phyloP scores from a whole-genome alignment of 2,329 filamentous ascomycete genomes.

The Didymella keratinophila region DNA sequence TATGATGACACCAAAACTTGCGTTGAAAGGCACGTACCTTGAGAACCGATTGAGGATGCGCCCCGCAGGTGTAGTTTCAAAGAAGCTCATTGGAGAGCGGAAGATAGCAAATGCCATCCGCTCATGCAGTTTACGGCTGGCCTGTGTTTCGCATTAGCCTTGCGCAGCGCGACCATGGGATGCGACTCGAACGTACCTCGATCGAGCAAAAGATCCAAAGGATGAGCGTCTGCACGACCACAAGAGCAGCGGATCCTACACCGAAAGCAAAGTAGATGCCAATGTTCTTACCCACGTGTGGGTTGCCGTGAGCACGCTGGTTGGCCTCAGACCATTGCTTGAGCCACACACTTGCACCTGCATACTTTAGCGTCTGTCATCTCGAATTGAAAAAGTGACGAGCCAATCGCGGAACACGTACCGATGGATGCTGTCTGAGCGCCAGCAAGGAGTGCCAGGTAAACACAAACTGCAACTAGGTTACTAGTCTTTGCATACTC shows the following conservation, averaged over 20 bases:
- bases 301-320: conserved; percentile 70
- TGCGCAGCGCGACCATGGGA: conserved; percentile 21
- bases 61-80: conserved; percentile 96
- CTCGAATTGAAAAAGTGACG: conserved; percentile 31
- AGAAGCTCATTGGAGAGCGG: conserved; percentile 97
- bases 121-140: conserved; percentile 94
- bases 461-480: conserved; percentile 80
- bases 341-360: conserved; percentile 86
- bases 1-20: not conserved
- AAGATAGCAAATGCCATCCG: conserved; percentile 98
- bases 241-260: conserved; percentile 82
- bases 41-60: conserved; percentile 97
- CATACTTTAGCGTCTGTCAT: conserved; percentile 36
- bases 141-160: conserved; percentile 59
- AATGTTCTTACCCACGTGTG: conserved; percentile 85
- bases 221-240: conserved; percentile 90
- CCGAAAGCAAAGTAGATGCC: conserved; percentile 96
- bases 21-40: conserved; percentile 64
- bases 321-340: conserved; percentile 92
- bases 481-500: conserved; percentile 98
- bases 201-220: conserved; percentile 99
- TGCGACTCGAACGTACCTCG: conserved; percentile 67
- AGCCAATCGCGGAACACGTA: conserved; percentile 52
- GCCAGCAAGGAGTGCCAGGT: conserved; percentile 76
- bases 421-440: conserved; percentile 84